Percentiles rank a stretch among this genome's conserved stretches.
These are phyloP conservation scores for Epichloe hybrida DNA, from an alignment of 2,329 filamentous ascomycete genomes.

Conservation along the genomic window DNA sequence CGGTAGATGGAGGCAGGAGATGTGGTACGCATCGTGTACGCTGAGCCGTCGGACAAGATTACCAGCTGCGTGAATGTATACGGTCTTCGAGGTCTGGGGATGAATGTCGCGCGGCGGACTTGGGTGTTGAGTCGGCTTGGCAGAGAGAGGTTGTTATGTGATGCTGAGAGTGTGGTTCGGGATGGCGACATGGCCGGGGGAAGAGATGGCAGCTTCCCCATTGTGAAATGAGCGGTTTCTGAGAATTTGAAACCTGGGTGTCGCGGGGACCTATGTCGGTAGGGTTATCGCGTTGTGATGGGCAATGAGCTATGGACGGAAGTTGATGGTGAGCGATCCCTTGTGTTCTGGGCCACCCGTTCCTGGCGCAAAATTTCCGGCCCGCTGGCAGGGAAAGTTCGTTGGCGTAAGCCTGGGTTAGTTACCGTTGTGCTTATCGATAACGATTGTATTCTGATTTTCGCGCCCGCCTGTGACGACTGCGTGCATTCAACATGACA, in stretches of 20 bases:
- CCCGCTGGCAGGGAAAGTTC: not conserved
- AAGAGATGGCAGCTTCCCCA: slow-evolving; percentile 17
- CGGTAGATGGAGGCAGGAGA: slow-evolving; percentile 50
- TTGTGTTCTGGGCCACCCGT: not conserved
- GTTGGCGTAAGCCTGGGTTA: too few relatives aligned
- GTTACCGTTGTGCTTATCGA: slow-evolving; percentile 8
- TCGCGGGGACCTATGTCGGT: not conserved
- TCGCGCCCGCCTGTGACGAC: not conserved
- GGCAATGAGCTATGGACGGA: not conserved
- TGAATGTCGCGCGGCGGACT: slow-evolving; percentile 69
- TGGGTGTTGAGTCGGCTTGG: slow-evolving; percentile 29
- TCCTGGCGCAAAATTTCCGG: slow-evolving; percentile 13
- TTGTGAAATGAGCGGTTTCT: slow-evolving; percentile 5
- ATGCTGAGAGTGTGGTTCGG: slow-evolving; percentile 9
- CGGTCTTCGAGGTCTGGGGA: slow-evolving; percentile 76
- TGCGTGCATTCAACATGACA: too few relatives aligned
- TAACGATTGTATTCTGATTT: not conserved
- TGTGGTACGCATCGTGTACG: slow-evolving; percentile 68
- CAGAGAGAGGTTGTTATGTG: slow-evolving; percentile 12
- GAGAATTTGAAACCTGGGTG: not conserved
- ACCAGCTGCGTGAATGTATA: slow-evolving; percentile 97
- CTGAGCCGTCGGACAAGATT: slow-evolving; percentile 79
- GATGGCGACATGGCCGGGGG: slow-evolving; percentile 17
- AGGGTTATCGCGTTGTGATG: not conserved
- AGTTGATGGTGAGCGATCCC: not conserved